These are phyloP conservation scores for Orbilia blumenaviensis DNA, from an alignment of 2,329 filamentous ascomycete species.

Conservation along the genomic window DNA sequence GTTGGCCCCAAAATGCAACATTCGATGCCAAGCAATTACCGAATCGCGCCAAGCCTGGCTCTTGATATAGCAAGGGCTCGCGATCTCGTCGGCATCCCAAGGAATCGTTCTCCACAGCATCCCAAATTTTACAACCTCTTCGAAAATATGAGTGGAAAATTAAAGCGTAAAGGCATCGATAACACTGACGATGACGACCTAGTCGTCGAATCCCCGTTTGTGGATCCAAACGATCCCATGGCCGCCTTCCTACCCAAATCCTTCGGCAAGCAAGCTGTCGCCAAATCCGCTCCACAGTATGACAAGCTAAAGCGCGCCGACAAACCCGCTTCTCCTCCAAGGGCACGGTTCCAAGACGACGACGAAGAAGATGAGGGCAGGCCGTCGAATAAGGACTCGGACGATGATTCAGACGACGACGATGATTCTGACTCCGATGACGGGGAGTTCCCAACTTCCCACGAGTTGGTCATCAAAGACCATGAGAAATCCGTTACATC, in stretches of 20 bases:
- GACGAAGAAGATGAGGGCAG: slow-evolving; percentile 64
- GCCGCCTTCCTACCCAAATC: slow-evolving; percentile 79
- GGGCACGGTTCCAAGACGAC: slow-evolving; percentile 44
- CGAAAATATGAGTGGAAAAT: slow-evolving; percentile 33
- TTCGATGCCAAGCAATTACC: background rate
- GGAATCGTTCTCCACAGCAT: background rate
- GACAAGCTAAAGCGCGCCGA: slow-evolving; percentile 51
- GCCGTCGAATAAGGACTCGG: slow-evolving; percentile 76
- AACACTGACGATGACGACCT: slow-evolving; percentile 65
- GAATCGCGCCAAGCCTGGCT: background rate
- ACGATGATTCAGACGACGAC: slow-evolving; percentile 67
- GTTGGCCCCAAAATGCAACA: slow-evolving; percentile 12
- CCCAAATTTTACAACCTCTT: background rate
- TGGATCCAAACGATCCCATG: slow-evolving; percentile 74
- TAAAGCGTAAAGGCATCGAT: slow-evolving; percentile 39
- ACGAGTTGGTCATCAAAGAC: slow-evolving; percentile 91
- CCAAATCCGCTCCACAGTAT: slow-evolving; percentile 32
- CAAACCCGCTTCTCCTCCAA: slow-evolving; percentile 2
- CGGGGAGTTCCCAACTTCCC: slow-evolving; percentile 83
- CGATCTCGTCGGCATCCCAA: background rate
- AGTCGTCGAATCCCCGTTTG: slow-evolving; percentile 67
- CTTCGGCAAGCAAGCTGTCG: slow-evolving; percentile 80
- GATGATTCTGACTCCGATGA: slow-evolving; percentile 73
- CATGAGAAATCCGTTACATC: slow-evolving; percentile 88
- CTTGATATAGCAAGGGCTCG: background rate